Evolutionary conservation across 2,329 filamentous ascomycete genomes (phyloP).

Genomic region (Penicillium brasilianum): DNA sequence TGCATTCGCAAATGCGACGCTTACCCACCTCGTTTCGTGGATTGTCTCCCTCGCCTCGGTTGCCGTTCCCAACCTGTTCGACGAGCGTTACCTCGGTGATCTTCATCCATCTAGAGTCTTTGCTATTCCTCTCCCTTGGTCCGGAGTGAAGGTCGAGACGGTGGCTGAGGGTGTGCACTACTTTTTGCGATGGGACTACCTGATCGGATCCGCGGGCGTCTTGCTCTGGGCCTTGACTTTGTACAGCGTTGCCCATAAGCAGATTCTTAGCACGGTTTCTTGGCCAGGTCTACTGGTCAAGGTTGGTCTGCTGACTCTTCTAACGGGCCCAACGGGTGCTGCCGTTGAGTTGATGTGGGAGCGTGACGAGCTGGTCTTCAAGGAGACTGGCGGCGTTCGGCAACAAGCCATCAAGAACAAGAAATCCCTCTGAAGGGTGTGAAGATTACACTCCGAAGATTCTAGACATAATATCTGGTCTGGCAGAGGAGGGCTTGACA

Average conservation of each 20-base stretch:
- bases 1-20: slow-evolving; percentile 46
- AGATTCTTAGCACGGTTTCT: slow-evolving; percentile 32
- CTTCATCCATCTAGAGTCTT: slow-evolving; percentile 50
- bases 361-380: slow-evolving; percentile 53
- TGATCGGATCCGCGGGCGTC: slow-evolving; percentile 50
- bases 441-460: too few relatives aligned
- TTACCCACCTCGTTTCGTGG: slow-evolving; percentile 49
- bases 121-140: slow-evolving; percentile 41
- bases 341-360: slow-evolving; percentile 56
- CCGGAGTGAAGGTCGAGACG: slow-evolving; percentile 35
- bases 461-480: not conserved
- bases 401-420: slow-evolving; percentile 26
- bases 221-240: slow-evolving; percentile 54
- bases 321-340: slow-evolving; percentile 53
- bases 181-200: slow-evolving; percentile 58
- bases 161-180: slow-evolving; percentile 50
- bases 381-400: slow-evolving; percentile 42
- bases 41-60: slow-evolving; percentile 48
- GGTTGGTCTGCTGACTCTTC: slow-evolving; percentile 38
- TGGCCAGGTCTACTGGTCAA: slow-evolving; percentile 41
- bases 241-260: slow-evolving; percentile 37
- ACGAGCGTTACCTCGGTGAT: slow-evolving; percentile 36
- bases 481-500: not conserved
- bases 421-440: not conserved
- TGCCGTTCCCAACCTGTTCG: slow-evolving; percentile 43